phyloP scores from a whole-genome alignment of 257 asterid genomes.

The Gentiana macrophylla region DNA sequence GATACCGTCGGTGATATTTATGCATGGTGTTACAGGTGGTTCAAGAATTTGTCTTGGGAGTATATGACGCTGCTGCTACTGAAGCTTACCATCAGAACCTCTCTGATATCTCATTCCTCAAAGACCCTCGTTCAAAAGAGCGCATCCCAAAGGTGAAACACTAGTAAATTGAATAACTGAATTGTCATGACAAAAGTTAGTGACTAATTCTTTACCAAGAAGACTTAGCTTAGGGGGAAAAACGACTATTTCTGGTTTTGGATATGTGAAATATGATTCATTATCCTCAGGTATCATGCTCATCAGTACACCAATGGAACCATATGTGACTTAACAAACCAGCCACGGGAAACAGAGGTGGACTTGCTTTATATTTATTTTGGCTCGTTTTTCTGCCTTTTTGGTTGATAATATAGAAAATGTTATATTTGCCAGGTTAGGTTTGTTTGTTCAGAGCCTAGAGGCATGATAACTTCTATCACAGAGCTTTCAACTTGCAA shows the following conservation, averaged over 20 bases:
- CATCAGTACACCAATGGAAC: conserved; percentile 87
- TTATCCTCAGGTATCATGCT: conserved; percentile 63
- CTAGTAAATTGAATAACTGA: neutral
- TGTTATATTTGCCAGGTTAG: conserved; percentile 59
- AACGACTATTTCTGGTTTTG: too few relatives aligned
- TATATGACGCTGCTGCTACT: conserved; percentile 77
- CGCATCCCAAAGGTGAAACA: conserved; percentile 86
- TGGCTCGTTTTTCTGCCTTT: neutral
- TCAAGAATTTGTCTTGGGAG: conserved; percentile 90
- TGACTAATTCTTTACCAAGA: neutral
- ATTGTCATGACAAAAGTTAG: neutral
- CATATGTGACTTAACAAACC: conserved; percentile 77
- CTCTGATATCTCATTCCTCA: conserved; percentile 69
- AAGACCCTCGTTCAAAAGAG: conserved; percentile 98
- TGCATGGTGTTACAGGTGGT: conserved; percentile 34
- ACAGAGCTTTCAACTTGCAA: conserved; percentile 96
- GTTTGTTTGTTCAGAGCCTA: conserved; percentile 89
- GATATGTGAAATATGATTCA: neutral
- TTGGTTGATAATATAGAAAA: conserved; percentile 9
- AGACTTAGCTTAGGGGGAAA: neutral
- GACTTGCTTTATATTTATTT: conserved; percentile 8
- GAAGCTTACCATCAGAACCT: conserved; percentile 60
- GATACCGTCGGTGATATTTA: neutral
- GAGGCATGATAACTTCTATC: conserved; percentile 91
- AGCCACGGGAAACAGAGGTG: conserved; percentile 94